Evolutionary conservation across 1,284 basidiomycete species (phyloP).

Genomic region (Moesziomyces antarcticus): DNA sequence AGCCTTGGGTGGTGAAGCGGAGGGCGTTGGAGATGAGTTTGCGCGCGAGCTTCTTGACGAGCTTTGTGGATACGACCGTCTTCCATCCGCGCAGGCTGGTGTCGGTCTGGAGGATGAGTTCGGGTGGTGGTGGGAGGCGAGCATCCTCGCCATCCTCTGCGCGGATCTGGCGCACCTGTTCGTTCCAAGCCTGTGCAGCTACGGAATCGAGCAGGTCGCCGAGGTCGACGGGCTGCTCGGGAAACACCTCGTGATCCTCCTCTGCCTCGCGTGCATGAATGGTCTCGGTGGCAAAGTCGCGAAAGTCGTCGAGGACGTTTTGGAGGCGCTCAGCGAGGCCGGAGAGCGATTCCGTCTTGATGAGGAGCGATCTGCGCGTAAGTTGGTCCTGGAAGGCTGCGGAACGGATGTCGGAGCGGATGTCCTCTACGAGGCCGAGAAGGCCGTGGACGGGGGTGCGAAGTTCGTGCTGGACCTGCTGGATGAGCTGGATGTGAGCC

Average conservation of each 20-base stretch:
- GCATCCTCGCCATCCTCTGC: constrained; percentile 50
- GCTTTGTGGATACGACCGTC: constrained; percentile 27
- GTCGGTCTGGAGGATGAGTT: constrained; percentile 51
- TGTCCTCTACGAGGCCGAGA: constrained; percentile 30
- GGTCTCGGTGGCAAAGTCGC: constrained; percentile 46
- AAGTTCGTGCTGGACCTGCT: constrained; percentile 56
- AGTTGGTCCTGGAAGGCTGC: constrained; percentile 8
- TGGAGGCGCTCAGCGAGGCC: constrained; percentile 44
- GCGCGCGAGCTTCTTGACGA: constrained; percentile 34
- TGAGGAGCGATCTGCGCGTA: constrained; percentile 17
- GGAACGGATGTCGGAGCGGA: constrained; percentile 21
- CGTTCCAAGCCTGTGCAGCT: constrained; percentile 37
- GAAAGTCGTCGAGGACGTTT: constrained; percentile 40
- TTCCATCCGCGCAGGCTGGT: constrained; percentile 47
- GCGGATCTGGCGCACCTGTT: constrained; percentile 45
- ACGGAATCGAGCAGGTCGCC: constrained; percentile 42
- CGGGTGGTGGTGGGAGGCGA: constrained; percentile 51
- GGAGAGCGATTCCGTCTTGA: constrained; percentile 27
- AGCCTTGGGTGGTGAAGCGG: constrained; percentile 52
- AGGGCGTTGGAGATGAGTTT: constrained; percentile 56
- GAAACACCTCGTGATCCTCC: constrained; percentile 22
- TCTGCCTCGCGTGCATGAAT: constrained; percentile 36
- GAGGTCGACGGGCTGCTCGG: constrained; percentile 38
- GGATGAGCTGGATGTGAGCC: constrained; percentile 50
- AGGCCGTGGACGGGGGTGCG: constrained; percentile 52